Evolutionary conservation across 768 basidiomycete genomes (phyloP).

Genomic region (Coprinopsis sp.): DNA sequence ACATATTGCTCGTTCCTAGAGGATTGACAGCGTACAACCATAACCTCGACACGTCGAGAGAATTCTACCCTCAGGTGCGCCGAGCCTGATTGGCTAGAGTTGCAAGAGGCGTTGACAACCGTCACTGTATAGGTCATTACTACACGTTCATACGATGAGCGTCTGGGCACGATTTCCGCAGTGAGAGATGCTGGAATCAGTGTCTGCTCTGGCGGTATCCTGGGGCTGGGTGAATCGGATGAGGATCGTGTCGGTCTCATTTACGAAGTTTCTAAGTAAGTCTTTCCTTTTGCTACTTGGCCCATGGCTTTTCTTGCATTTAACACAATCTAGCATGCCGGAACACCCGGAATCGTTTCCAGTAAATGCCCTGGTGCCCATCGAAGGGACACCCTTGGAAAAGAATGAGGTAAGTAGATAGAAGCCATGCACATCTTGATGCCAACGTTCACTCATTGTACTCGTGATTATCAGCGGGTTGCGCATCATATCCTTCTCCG

Average conservation of each 20-base stretch:
- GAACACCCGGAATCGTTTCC: constrained; percentile 99
- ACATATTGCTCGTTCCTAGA: constrained; percentile 30
- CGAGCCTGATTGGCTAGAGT: not conserved
- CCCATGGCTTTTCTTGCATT: constrained; percentile 11
- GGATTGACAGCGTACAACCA: constrained; percentile 98
- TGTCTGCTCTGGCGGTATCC: constrained; percentile 94
- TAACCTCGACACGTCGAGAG: constrained; percentile 96
- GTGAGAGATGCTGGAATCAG: constrained; percentile 95
- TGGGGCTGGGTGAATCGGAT: constrained; percentile 91
- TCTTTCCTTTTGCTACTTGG: constrained; percentile 11
- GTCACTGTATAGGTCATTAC: constrained; percentile 74
- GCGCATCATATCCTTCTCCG: constrained; percentile 80
- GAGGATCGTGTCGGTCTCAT: constrained; percentile 89
- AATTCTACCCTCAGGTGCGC: constrained; percentile 86
- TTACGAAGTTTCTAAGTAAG: constrained; percentile 87
- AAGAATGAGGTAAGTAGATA: constrained; percentile 65
- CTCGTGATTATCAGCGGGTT: constrained; percentile 62
- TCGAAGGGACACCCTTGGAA: constrained; percentile 90
- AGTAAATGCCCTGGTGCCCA: constrained; percentile 95
- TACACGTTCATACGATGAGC: constrained; percentile 90
- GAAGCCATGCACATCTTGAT: constrained; percentile 39
- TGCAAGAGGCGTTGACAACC: not conserved
- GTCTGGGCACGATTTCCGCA: constrained; percentile 82
- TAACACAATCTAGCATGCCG: constrained; percentile 57
- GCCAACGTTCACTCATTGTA: constrained; percentile 11